These are phyloP conservation scores for Ceratocystis variospora DNA, from an alignment of 2,329 filamentous ascomycete species.

Conservation along the genomic window DNA sequence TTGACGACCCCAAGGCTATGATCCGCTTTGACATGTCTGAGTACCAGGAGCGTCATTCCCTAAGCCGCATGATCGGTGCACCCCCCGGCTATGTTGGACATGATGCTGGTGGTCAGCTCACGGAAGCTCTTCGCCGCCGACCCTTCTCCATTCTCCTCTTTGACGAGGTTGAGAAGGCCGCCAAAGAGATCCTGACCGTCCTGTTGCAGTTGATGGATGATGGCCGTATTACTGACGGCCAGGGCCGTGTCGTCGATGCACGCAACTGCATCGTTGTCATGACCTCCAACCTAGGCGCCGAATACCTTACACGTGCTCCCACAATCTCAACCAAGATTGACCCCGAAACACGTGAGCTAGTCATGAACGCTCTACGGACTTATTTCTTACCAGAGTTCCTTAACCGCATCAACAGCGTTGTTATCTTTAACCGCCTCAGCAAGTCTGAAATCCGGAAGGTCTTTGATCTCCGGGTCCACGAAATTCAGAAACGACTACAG, in stretches of 20 bases:
- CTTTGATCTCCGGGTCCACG: constrained; percentile 72
- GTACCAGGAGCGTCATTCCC: constrained; percentile 91
- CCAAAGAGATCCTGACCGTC: constrained; percentile 92
- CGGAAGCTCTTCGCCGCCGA: constrained; percentile 80
- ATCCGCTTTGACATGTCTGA: constrained; percentile 99
- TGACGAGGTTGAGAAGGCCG: constrained; percentile 96
- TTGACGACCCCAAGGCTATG: constrained; percentile 95
- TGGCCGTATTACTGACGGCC: constrained; percentile 93
- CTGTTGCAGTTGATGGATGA: constrained; percentile 99
- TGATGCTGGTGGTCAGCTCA: constrained; percentile 88
- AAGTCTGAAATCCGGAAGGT: constrained; percentile 85
- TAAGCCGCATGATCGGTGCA: constrained; percentile 95
- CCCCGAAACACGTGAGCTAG: constrained; percentile 67
- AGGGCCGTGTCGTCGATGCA: constrained; percentile 86
- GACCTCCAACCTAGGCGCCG: constrained; percentile 94
- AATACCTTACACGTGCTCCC: constrained; percentile 72
- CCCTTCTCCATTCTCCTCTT: constrained; percentile 97
- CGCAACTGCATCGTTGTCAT: constrained; percentile 99
- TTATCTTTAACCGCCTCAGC: constrained; percentile 97
- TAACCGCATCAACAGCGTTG: constrained; percentile 88
- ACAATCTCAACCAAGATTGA: constrained; percentile 76
- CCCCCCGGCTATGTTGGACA: constrained; percentile 95
- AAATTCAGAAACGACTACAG: constrained; percentile 84
- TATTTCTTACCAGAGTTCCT: constrained; percentile 98
- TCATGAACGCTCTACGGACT: constrained; percentile 79